Evolutionary conservation across 495 filamentous ascomycete species (phyloP).

Genomic region (Penicillium goetzii): DNA sequence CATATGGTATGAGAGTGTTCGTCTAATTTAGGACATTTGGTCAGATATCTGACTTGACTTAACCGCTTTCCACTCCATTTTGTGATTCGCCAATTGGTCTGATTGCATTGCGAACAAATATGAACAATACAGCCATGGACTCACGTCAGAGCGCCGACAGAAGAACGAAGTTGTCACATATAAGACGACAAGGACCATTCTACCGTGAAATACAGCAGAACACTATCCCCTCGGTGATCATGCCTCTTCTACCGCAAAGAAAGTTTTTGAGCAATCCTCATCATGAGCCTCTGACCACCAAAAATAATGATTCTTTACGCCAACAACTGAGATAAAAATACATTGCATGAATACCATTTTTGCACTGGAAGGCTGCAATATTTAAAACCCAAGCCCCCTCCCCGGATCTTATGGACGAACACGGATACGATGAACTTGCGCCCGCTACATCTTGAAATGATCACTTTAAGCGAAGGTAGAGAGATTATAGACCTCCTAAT

Average conservation of each 20-base stretch:
- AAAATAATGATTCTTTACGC: background rate
- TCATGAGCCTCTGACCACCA: background rate
- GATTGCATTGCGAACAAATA: background rate
- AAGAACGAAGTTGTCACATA: slow-evolving; percentile 1
- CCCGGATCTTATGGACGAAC: too few species aligned
- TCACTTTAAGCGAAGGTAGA: too few species aligned
- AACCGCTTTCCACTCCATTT: background rate
- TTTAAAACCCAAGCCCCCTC: too few species aligned
- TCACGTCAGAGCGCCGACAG: background rate
- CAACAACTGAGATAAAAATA: too few species aligned
- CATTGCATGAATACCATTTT: too few species aligned
- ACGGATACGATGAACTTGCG: too few species aligned
- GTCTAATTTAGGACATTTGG: background rate
- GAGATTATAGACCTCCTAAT: background rate
- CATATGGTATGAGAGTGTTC: background rate
- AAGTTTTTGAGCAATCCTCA: slow-evolving; percentile 1
- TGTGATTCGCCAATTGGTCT: background rate
- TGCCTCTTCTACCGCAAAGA: slow-evolving; percentile 1
- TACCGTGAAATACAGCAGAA: background rate
- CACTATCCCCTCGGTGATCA: background rate
- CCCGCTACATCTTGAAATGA: too few species aligned
- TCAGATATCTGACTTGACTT: background rate
- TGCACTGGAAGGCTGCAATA: too few species aligned
- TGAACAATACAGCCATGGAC: background rate
- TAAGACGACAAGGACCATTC: background rate